Evolutionary conservation across 306 rosid genomes (phyloP), one percentile per base, ranked within the genome.

Genomic region (Echinosophora koreensis): DNA sequence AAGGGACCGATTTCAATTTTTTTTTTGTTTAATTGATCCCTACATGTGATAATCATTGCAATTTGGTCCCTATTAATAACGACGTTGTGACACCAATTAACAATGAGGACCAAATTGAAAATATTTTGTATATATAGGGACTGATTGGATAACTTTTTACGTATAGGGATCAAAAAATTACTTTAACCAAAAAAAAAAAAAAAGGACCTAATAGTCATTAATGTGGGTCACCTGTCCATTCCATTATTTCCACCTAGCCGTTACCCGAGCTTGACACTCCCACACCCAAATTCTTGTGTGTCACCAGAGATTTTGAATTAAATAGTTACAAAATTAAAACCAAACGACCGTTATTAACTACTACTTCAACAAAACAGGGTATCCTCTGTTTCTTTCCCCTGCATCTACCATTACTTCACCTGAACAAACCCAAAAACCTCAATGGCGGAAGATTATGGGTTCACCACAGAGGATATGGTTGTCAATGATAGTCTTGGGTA

Each of bases 401-500:
- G 54, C 54, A 47, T 47, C 44, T 7, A 39, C 11, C 44, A 39
- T 8, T 6, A 60, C 56, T 30, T 18, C 42, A 8, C 12, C 51
- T 47, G 18, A 51, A 51, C 6, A 67, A 62, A 62, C 71, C 12
- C 60, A 3, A 42, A 22, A 47, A 73, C 55, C 30, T 71, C 44
- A 58, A 94, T 95, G 98, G 97, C 86, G 38, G 79, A 77, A 37
- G 88, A 86, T 64, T 82, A 55, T 80, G 80, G 74, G 3, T 89
- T 95, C 86, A 44, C 84, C 5, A 86, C 74, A 13, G 96, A 91
- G 5, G 97, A 96, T 51, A 71, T 92, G 83, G 57, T 58, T 4
- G 82, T 91, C 27, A 89, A 82, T 10, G 93, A 91, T 17, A 91
- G 83, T 58, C 87, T 89, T 8, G 99, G 99, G 9, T 90, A 83